Evolutionary conservation across 805 yeast species (phyloP).

Genomic region (Starmerella potacharoeniae): DNA sequence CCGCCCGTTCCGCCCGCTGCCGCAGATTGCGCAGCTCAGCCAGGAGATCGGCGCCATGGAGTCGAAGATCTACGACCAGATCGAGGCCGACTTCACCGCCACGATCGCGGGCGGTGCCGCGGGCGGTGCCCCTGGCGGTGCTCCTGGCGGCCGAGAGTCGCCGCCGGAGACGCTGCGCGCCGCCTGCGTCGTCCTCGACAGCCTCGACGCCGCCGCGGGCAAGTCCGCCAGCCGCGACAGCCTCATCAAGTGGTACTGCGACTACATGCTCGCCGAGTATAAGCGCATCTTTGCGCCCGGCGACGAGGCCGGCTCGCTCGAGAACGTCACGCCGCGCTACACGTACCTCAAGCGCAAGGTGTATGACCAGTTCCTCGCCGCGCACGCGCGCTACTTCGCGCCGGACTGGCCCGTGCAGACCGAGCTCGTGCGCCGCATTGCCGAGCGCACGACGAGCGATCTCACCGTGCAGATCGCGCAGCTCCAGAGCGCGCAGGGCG

Average conservation of each 20-base stretch:
- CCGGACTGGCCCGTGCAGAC: conserved; percentile 57
- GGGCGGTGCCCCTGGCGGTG: too few relatives aligned
- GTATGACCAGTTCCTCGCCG: conserved; percentile 40
- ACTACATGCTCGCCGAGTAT: conserved; percentile 59
- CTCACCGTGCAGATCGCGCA: conserved; percentile 42
- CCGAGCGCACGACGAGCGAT: conserved; percentile 59
- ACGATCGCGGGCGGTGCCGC: conserved; percentile 16
- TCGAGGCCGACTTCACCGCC: conserved; percentile 54
- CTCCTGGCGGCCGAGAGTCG: neutral
- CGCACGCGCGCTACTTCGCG: conserved; percentile 50
- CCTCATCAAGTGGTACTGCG: conserved; percentile 62
- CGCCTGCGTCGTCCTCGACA: conserved; percentile 64
- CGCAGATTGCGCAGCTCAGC: conserved; percentile 60
- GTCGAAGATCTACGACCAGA: conserved; percentile 51
- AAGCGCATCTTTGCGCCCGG: conserved; percentile 58
- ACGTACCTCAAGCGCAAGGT: conserved; percentile 62
- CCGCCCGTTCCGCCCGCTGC: conserved; percentile 70
- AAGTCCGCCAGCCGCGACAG: conserved; percentile 47
- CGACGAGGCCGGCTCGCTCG: conserved; percentile 92
- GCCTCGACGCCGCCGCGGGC: conserved; percentile 28
- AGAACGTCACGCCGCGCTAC: conserved; percentile 70
- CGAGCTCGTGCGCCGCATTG: conserved; percentile 50
- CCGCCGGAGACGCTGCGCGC: conserved; percentile 22
- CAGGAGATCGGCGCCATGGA: conserved; percentile 49
- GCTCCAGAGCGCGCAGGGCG: conserved; percentile 18